Evolutionary conservation across 2,329 filamentous ascomycete genomes (phyloP), one percentile per base, ranked within the genome.

Genomic region (Pleurostoma richardsiae): DNA sequence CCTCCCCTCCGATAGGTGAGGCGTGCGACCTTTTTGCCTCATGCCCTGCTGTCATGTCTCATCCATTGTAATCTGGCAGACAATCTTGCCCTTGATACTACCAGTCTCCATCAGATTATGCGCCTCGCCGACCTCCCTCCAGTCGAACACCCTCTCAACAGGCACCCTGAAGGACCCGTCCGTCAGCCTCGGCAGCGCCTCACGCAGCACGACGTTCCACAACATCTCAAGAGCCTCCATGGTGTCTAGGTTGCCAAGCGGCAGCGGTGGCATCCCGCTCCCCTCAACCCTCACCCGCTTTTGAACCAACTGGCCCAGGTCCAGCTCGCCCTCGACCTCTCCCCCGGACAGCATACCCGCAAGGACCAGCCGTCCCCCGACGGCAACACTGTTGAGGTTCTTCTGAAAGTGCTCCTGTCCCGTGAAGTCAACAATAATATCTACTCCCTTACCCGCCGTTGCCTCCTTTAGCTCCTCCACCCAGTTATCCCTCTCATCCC

Each of bases 401-500:
- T 81, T 76, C 59, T 85, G 79, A 63, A 96, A 95, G 65, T 95
- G 92, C 40, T 70, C 72, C n/a, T 81, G 86, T 6, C 90, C 91
- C 30, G 96, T 74, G 63, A 90, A 96, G 63, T 96, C 92, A 31
- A 96, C 77, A 39, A 96, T 88, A 48, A 92, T 70, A 62, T 96
- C 88, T 1, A 95, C 89, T 28, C 91, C 92, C 56, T 82, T 82
- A 4, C 85, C 86, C 43, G 77, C 77, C 0, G 90, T 96, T 3
- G 73, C 80, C 52, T 85, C 80, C 45, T 85, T 71, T 39, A 96
- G 74, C 57, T 86, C 86, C 39, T 79, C 70, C 0, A 76, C 79
- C 88, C 90, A 96, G 64, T 92, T 81, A 50, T 82, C 73, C 60
- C 82, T 85, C 64, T 95, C 94, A 66, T 96, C 95, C 67, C 92